Evolutionary conservation across 2,329 filamentous ascomycete species (phyloP).

Genomic region (Sporothrix curviconia): DNA sequence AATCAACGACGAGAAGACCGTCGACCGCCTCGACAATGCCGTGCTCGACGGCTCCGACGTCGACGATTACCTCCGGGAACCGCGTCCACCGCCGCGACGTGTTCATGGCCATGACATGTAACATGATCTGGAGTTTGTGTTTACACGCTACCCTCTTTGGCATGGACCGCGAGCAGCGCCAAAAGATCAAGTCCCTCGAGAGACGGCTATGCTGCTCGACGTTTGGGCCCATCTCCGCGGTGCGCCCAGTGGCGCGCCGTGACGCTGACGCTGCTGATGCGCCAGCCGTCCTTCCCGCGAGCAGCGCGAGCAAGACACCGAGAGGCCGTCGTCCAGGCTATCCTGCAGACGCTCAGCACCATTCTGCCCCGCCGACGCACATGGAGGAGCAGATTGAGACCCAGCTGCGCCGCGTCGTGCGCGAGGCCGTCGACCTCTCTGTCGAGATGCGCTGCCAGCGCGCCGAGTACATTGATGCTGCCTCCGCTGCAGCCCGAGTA

Average conservation of each 20-base stretch:
- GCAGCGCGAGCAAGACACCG: conserved; percentile 82
- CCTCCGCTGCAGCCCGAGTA: conserved; percentile 92
- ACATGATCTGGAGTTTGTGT: conserved; percentile 98
- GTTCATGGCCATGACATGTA: conserved; percentile 98
- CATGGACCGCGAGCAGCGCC: conserved; percentile 95
- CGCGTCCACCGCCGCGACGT: conserved; percentile 84
- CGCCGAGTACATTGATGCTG: conserved; percentile 97
- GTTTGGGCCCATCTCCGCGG: conserved; percentile 81
- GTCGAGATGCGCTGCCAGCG: conserved; percentile 97
- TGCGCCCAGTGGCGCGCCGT: conserved; percentile 96
- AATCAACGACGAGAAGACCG: conserved; percentile 85
- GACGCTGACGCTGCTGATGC: conserved; percentile 81
- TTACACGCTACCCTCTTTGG: conserved; percentile 96
- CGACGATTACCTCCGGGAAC: conserved; percentile 77
- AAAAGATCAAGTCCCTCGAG: conserved; percentile 94
- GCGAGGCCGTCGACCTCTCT: conserved; percentile 79
- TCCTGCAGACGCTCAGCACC: conserved; percentile 75
- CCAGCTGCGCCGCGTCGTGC: conserved; percentile 80
- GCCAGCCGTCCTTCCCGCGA: conserved; percentile 70
- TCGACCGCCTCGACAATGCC: conserved; percentile 88
- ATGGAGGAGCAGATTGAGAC: conserved; percentile 74
- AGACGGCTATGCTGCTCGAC: conserved; percentile 82
- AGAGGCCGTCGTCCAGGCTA: conserved; percentile 90
- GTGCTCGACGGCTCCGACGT: conserved; percentile 92
- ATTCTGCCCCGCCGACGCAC: conserved; percentile 83